These are phyloP conservation scores for Tuber microsphaerosporum DNA, from an alignment of 495 filamentous ascomycete species.

Conservation along the genomic window DNA sequence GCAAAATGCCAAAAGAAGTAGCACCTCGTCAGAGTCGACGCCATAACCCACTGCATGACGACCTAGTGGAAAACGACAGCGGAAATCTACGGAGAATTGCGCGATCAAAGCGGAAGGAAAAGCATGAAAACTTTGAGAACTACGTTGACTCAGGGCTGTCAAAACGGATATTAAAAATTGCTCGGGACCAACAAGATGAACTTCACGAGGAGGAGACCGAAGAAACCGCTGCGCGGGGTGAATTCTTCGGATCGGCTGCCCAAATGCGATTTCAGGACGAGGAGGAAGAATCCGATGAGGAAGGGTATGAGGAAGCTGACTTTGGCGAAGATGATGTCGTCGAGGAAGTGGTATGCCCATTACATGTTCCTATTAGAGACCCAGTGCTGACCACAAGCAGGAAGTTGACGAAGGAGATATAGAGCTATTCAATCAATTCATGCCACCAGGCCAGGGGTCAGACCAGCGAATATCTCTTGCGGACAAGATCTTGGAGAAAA, in stretches of 20 bases:
- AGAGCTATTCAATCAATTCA: slow-evolving; percentile 81
- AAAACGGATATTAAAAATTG: slow-evolving; percentile 78
- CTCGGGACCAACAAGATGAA: slow-evolving; percentile 56
- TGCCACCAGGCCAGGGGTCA: slow-evolving; percentile 52
- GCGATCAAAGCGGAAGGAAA: slow-evolving; percentile 34
- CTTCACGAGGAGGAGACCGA: slow-evolving; percentile 51
- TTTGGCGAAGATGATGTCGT: slow-evolving; percentile 64
- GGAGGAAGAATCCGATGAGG: slow-evolving; percentile 50
- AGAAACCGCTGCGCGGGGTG: slow-evolving; percentile 53
- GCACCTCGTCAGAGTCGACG: slow-evolving; percentile 29
- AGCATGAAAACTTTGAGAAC: slow-evolving; percentile 25
- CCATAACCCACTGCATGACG: slow-evolving; percentile 41
- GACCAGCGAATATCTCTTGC: slow-evolving; percentile 71
- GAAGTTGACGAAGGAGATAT: slow-evolving; percentile 87
- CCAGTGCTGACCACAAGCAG: slow-evolving; percentile 37
- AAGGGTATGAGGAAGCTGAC: slow-evolving; percentile 49
- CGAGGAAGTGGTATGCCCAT: slow-evolving; percentile 57
- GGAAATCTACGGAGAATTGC: slow-evolving; percentile 39
- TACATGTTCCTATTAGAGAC: background rate
- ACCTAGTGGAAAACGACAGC: slow-evolving; percentile 43
- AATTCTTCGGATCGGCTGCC: slow-evolving; percentile 35
- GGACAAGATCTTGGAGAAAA: slow-evolving; percentile 86
- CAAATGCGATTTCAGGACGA: slow-evolving; percentile 47
- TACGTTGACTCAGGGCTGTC: slow-evolving; percentile 74
- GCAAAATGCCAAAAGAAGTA: slow-evolving; percentile 34